Evolutionary conservation across 306 rosid genomes (phyloP).

Genomic region (Dryas octopetala): DNA sequence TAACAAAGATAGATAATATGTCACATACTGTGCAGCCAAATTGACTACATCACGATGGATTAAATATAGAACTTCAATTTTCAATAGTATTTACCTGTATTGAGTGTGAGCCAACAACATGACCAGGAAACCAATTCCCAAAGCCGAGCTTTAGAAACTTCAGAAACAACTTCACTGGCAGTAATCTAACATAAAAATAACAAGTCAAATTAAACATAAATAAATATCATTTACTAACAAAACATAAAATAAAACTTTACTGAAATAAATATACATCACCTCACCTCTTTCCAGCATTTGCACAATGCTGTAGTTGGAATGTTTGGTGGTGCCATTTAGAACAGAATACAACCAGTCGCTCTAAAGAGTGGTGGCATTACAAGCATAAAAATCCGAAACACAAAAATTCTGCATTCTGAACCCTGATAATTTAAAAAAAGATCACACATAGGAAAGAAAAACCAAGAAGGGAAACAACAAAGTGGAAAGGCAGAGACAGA

Average conservation of each 20-base stretch:
- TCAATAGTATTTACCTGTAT: conserved; percentile 50
- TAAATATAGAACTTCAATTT: not conserved
- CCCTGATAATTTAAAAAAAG: conserved; percentile 48
- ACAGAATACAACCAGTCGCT: conserved; percentile 86
- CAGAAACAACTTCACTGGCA: conserved; percentile 71
- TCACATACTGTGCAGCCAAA: not conserved
- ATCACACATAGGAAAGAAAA: conserved; percentile 18
- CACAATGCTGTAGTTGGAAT: conserved; percentile 81
- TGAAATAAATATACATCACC: conserved; percentile 15
- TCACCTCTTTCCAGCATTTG: conserved; percentile 94
- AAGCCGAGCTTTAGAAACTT: conserved; percentile 75
- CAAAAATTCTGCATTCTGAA: conserved; percentile 95
- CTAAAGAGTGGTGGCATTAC: conserved; percentile 81
- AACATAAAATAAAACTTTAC: not conserved
- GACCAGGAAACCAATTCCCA: conserved; percentile 96
- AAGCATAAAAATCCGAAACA: conserved; percentile 88
- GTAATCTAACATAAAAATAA: conserved; percentile 45
- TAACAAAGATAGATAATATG: not conserved
- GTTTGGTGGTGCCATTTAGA: conserved; percentile 94
- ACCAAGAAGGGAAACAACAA: conserved; percentile 8
- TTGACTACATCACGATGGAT: not conserved
- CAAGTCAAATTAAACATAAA: not conserved
- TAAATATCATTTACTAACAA: conserved; percentile 9
- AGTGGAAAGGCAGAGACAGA: not conserved
- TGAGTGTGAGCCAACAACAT: conserved; percentile 73